These are phyloP conservation scores for Trichoderma gamsii DNA, from an alignment of 495 filamentous ascomycete genomes.

Conservation along the genomic window DNA sequence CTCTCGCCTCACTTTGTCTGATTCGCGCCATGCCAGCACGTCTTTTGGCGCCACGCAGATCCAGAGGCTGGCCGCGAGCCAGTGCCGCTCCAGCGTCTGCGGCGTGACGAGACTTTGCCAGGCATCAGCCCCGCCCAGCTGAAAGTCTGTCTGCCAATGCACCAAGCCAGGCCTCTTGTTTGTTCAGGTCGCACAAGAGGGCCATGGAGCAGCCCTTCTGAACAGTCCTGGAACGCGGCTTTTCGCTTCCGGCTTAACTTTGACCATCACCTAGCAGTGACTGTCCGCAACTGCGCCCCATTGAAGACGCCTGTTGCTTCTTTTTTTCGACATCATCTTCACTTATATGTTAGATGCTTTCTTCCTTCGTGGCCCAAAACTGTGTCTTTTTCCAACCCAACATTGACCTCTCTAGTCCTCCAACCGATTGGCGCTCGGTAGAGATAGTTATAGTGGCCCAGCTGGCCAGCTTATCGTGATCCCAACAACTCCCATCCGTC, in stretches of 20 bases:
- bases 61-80: neutral
- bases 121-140: constrained; percentile 12
- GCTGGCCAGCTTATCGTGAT: neutral
- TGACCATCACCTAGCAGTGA: neutral
- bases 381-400: neutral
- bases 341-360: neutral
- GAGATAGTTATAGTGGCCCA: neutral
- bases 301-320: neutral
- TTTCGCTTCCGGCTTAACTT: too few species aligned
- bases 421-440: neutral
- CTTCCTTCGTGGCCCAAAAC: neutral
- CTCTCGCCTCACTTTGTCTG: neutral
- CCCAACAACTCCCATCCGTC: neutral
- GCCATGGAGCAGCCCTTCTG: neutral
- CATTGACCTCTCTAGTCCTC: neutral
- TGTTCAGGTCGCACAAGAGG: neutral
- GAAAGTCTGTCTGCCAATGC: neutral
- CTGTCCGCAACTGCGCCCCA: neutral
- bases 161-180: neutral
- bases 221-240: neutral
- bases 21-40: neutral
- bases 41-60: neutral
- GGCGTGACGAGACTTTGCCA: neutral
- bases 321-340: neutral
- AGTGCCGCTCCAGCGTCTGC: neutral